Evolutionary conservation across 176 grass and related monocot genomes (phyloP).

Genomic region (maize (Zea mays)): DNA sequence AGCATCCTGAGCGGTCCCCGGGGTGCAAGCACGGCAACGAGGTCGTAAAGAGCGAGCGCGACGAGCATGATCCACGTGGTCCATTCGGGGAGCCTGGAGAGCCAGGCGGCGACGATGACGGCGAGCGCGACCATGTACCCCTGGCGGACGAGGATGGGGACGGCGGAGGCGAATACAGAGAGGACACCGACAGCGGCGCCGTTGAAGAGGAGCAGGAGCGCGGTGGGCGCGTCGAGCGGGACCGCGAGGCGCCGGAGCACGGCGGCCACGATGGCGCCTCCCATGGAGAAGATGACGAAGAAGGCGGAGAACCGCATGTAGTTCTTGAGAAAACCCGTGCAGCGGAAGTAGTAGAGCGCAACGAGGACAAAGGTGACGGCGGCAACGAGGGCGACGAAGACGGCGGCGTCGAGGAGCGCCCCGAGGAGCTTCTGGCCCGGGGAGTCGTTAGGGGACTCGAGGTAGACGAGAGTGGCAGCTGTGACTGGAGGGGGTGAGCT

Average conservation of each 20-base stretch:
- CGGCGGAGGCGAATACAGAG: conserved; percentile 67
- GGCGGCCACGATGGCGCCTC: conserved; percentile 62
- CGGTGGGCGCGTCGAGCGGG: conserved; percentile 71
- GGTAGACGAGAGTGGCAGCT: conserved; percentile 79
- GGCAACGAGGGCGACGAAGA: conserved; percentile 79
- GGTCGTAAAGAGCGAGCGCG: conserved; percentile 82
- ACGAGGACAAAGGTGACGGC: conserved; percentile 74
- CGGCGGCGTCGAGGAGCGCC: conserved; percentile 81
- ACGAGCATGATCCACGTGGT: conserved; percentile 93
- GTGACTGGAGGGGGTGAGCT: conserved; percentile 54
- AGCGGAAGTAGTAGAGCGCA: conserved; percentile 96
- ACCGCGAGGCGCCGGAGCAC: conserved; percentile 58
- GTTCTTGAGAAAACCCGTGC: conserved; percentile 86
- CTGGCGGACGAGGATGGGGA: conserved; percentile 88
- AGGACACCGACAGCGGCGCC: conserved; percentile 69
- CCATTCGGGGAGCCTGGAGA: conserved; percentile 85
- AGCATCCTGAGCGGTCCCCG: conserved; percentile 85
- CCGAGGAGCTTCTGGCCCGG: conserved; percentile 62
- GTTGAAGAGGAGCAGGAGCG: conserved; percentile 77
- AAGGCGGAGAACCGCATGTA: conserved; percentile 98
- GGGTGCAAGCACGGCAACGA: conserved; percentile 81
- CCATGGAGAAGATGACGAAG: conserved; percentile 96
- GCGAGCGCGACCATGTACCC: conserved; percentile 84
- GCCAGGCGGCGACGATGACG: conserved; percentile 90
- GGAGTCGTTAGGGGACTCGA: conserved; percentile 68